These are phyloP conservation scores for Aspergillus proliferans DNA, from an alignment of 2,329 filamentous ascomycete species.

Conservation along the genomic window DNA sequence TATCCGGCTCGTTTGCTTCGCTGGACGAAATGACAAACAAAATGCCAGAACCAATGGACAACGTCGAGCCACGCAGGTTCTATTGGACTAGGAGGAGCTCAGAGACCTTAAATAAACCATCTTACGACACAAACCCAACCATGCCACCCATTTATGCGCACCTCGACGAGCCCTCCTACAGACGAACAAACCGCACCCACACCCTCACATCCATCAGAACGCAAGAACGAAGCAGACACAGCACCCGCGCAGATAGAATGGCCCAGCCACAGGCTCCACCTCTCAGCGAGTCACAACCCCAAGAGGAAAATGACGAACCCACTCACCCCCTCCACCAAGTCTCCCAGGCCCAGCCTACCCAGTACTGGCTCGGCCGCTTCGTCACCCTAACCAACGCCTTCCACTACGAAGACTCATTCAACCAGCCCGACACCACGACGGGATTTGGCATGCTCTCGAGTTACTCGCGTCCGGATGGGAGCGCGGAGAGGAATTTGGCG, in stretches of 20 bases:
- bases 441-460: slow-evolving; percentile 20
- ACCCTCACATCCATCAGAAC: neutral
- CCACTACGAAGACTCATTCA: slow-evolving; percentile 28
- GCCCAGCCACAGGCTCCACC: neutral
- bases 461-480: slow-evolving; percentile 11
- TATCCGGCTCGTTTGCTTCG: no score
- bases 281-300: neutral
- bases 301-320: neutral
- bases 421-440: slow-evolving; percentile 21
- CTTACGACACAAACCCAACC: no score
- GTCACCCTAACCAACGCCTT: slow-evolving; percentile 24
- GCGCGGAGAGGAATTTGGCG: slow-evolving; percentile 8
- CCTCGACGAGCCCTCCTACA: neutral
- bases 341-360: slow-evolving; percentile 15
- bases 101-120: no score
- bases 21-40: no score
- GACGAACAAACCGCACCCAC: neutral
- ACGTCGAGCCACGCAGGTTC: no score
- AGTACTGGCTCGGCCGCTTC: slow-evolving; percentile 30
- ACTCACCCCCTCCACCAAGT: slow-evolving; percentile 12
- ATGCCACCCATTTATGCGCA: no score
- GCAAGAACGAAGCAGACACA: slow-evolving; percentile 4
- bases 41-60: no score
- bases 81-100: no score
- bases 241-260: slow-evolving; percentile 9